phyloP scores from a whole-genome alignment of 805 yeast genomes.

The Cyberlindnera mississippiensis region DNA sequence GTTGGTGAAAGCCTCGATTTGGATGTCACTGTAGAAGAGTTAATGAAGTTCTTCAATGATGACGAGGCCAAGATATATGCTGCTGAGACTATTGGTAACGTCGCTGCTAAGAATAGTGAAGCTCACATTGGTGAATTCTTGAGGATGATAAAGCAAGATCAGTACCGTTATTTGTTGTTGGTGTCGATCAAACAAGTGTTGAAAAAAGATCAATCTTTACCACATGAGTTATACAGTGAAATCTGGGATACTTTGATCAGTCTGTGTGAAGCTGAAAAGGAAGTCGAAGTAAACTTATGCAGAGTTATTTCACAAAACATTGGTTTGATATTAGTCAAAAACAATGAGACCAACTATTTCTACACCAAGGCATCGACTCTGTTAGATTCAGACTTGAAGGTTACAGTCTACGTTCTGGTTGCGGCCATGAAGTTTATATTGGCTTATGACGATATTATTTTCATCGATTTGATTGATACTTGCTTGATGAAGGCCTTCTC shows the following conservation, averaged over 20 bases:
- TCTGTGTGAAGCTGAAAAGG: slow-evolving; percentile 8
- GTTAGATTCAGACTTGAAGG: slow-evolving; percentile 20
- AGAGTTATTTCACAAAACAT: slow-evolving; percentile 23
- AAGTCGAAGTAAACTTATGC: slow-evolving; percentile 23
- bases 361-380: slow-evolving; percentile 25
- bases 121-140: slow-evolving; percentile 39
- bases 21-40: slow-evolving; percentile 33
- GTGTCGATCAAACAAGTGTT: slow-evolving; percentile 31
- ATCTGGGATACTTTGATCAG: slow-evolving; percentile 28
- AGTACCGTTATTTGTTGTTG: slow-evolving; percentile 28
- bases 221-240: slow-evolving; percentile 23
- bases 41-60: slow-evolving; percentile 33
- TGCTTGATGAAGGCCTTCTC: slow-evolving; percentile 22
- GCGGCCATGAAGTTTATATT: slow-evolving; percentile 36
- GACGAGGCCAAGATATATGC: slow-evolving; percentile 42
- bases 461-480: slow-evolving; percentile 23
- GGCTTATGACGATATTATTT: slow-evolving; percentile 29
- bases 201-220: slow-evolving; percentile 19
- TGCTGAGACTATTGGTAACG: slow-evolving; percentile 49
- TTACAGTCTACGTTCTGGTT: slow-evolving; percentile 27
- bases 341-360: slow-evolving; percentile 27
- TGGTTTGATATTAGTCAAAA: slow-evolving; percentile 29
- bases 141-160: slow-evolving; percentile 22
- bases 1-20: slow-evolving; percentile 37
- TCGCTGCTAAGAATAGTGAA: slow-evolving; percentile 38